Conservation (phyloP, 306 rosid species). For the Senna siamea region DNA sequence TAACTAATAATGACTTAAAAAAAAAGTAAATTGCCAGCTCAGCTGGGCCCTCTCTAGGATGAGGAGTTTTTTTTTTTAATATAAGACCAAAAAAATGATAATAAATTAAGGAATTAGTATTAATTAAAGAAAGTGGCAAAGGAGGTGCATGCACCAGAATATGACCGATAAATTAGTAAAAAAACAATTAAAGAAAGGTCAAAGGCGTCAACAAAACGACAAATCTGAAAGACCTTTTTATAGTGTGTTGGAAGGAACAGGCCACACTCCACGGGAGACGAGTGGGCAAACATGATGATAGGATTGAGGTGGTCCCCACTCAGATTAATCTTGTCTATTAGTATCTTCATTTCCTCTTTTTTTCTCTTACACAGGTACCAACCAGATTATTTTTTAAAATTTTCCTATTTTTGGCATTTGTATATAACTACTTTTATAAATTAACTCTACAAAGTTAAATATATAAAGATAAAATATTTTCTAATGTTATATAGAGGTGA, state of each 20-base stretch:
- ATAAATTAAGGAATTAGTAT: not conserved
- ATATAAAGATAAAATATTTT: no score
- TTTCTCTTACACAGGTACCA: no score
- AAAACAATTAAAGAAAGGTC: not conserved
- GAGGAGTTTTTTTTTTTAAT: no score
- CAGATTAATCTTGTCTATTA: not conserved
- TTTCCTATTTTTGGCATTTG: no score
- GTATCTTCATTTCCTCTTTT: not conserved
- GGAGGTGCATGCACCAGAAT: slow-evolving; percentile 23
- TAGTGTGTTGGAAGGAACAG: not conserved
- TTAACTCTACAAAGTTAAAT: no score
- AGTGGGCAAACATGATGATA: not conserved
- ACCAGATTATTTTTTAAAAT: no score
- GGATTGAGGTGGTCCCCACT: not conserved
- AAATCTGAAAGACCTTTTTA: not conserved
- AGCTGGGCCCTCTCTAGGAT: no score
- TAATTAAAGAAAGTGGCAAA: not conserved
- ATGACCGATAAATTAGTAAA: not conserved
- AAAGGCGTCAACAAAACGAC: not conserved
- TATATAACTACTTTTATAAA: no score
- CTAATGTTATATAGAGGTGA: no score
- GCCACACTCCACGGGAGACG: not conserved
- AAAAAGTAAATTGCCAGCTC: no score
- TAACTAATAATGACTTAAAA: no score
- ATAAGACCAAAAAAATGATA: no score